A percentile compares a stretch with the other conserved stretches of the same genome.
phyloP scores from a whole-genome alignment of 2,329 filamentous ascomycete genomes.

The Diaporthe vaccinii region DNA sequence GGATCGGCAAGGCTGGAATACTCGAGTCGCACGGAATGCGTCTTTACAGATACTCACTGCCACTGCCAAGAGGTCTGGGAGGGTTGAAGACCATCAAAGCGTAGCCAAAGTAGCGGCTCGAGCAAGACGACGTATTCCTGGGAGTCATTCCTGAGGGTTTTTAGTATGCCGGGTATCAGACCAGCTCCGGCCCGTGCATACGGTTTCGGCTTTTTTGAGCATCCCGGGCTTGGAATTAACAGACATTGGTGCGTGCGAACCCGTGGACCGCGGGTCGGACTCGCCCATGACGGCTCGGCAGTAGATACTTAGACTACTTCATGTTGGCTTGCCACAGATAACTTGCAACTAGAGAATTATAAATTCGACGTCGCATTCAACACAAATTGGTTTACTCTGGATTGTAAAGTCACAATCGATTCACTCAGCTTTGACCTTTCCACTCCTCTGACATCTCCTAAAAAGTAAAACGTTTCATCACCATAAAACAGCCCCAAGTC shows the following conservation, averaged over 20 bases:
- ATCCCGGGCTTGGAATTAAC: neutral
- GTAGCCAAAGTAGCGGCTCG: neutral
- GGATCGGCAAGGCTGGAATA: too few relatives aligned
- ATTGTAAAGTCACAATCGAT: too few relatives aligned
- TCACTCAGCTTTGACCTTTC: neutral
- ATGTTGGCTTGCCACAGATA: neutral
- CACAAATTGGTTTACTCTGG: accelerated
- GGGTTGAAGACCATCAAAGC: neutral
- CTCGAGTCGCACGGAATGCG: neutral
- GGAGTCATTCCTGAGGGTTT: neutral
- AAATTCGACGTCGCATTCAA: neutral
- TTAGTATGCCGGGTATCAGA: neutral
- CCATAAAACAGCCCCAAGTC: accelerated
- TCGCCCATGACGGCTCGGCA: neutral
- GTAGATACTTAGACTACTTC: too few relatives aligned
- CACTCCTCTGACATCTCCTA: neutral
- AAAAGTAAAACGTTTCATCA: neutral
- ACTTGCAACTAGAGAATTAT: neutral
- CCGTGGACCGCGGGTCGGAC: neutral
- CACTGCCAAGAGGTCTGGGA: neutral
- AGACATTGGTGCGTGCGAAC: neutral
- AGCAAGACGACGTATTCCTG: neutral
- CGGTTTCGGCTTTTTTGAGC: neutral
- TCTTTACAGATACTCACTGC: neutral
- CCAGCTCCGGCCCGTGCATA: neutral